Conservation (phyloP, 345 rosid genomes). For the Sonneratia caseolaris region DNA sequence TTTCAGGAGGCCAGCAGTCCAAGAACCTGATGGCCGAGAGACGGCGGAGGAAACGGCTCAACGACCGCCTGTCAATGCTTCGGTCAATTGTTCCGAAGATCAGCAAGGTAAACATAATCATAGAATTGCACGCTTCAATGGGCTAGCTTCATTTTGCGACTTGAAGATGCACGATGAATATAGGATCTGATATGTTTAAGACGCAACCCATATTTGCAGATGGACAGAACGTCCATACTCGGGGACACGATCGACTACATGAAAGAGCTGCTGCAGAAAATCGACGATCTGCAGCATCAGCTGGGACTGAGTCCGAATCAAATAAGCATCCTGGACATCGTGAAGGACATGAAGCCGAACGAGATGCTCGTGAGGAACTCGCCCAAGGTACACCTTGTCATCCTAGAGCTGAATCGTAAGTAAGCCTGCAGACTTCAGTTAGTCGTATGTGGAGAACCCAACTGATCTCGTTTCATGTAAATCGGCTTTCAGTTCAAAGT, state of each 20-base stretch:
- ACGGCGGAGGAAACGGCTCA: slow-evolving; percentile 34
- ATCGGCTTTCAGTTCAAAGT: slow-evolving; percentile 27
- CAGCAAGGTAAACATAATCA: slow-evolving; percentile 24
- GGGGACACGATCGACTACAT: slow-evolving; percentile 42
- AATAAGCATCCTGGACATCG: slow-evolving; percentile 7
- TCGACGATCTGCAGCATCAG: slow-evolving; percentile 15
- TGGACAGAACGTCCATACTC: slow-evolving; percentile 41
- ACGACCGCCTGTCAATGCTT: slow-evolving; percentile 38
- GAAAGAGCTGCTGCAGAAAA: slow-evolving; percentile 38
- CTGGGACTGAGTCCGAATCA: slow-evolving; percentile 10
- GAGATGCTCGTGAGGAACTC: slow-evolving; percentile 26
- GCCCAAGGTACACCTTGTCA: slow-evolving; percentile 24
- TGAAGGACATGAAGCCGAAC: slow-evolving; percentile 22
- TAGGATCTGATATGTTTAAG: not conserved
- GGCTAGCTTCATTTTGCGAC: not conserved
- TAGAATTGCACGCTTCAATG: too few relatives aligned
- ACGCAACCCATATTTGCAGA: slow-evolving; percentile 14
- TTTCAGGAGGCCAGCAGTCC: slow-evolving; percentile 29
- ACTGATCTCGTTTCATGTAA: not conserved
- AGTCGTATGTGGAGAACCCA: not conserved
- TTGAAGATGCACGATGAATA: too few relatives aligned
- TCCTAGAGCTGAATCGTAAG: not conserved
- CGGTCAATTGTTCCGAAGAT: slow-evolving; percentile 40
- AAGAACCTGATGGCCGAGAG: slow-evolving; percentile 44
- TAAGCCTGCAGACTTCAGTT: not conserved